phyloP scores from a whole-genome alignment of 1,284 basidiomycete genomes.

The Cystobasidium slooffiae region DNA sequence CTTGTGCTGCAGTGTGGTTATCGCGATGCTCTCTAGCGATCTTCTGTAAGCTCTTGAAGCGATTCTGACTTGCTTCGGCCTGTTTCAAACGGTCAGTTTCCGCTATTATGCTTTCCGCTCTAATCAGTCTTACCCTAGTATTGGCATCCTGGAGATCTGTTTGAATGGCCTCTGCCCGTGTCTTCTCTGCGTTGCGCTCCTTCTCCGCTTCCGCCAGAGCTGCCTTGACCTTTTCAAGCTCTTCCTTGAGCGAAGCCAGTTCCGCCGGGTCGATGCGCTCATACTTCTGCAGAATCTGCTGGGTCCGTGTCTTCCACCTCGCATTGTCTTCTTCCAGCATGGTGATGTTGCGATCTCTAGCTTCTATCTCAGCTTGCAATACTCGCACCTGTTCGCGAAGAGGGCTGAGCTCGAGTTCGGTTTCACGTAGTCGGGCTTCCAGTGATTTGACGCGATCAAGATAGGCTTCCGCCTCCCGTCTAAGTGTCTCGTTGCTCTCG shows the following conservation, averaged over 20 bases:
- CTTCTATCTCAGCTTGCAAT: constrained; percentile 74
- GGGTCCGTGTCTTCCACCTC: constrained; percentile 82
- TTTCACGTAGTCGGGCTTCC: constrained; percentile 66
- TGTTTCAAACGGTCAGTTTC: background rate
- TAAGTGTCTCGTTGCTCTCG: constrained; percentile 83
- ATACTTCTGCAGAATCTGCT: constrained; percentile 81
- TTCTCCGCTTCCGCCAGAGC: constrained; percentile 26
- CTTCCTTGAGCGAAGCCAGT: constrained; percentile 76
- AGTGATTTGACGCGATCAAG: constrained; percentile 69
- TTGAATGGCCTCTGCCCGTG: constrained; percentile 24
- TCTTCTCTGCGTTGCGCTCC: constrained; percentile 27
- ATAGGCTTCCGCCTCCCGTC: constrained; percentile 72
- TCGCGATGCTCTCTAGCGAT: constrained; percentile 41
- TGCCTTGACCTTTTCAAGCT: constrained; percentile 61
- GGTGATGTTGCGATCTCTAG: constrained; percentile 69
- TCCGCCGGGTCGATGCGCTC: constrained; percentile 86
- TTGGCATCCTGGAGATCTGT: constrained; percentile 36
- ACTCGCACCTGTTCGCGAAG: constrained; percentile 71
- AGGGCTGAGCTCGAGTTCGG: constrained; percentile 71
- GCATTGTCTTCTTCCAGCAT: constrained; percentile 77
- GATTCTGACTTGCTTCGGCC: constrained; percentile 25
- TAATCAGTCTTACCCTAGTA: constrained; percentile 12
- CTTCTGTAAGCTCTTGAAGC: constrained; percentile 44
- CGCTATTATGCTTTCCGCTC: too few relatives aligned
- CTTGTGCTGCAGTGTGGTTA: constrained; percentile 26